These are phyloP conservation scores for Spathaspora boniae DNA, from an alignment of 805 yeast genomes.

Conservation along the genomic window DNA sequence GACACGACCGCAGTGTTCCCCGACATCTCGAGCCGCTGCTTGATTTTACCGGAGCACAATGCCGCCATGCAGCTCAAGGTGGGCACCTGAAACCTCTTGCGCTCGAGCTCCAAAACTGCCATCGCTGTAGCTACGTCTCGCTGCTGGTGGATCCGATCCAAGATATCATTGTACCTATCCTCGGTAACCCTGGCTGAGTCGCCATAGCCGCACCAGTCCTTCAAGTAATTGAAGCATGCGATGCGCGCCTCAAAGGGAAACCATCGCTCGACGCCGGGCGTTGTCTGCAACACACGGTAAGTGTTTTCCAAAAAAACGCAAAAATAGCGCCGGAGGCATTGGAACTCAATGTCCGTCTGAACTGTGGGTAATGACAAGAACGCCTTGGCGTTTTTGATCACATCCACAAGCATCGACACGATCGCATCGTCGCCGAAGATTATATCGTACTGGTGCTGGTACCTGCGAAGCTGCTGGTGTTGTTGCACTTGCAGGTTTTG, in stretches of 20 bases:
- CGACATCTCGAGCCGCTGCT: constrained; percentile 42
- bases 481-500: no score
- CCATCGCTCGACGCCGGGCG: constrained; percentile 45
- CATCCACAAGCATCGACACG: constrained; percentile 56
- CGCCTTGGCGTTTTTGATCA: constrained; percentile 58
- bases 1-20: constrained; percentile 54
- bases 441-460: constrained; percentile 19
- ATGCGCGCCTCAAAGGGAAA: constrained; percentile 85
- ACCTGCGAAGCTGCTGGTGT: no score
- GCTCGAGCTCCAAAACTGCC: constrained; percentile 79
- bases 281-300: constrained; percentile 51
- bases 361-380: constrained; percentile 54
- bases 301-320: constrained; percentile 77
- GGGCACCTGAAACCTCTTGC: constrained; percentile 62
- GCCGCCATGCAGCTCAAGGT: constrained; percentile 83
- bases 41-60: constrained; percentile 71
- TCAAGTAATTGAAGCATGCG: constrained; percentile 75
- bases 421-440: constrained; percentile 68
- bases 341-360: constrained; percentile 68
- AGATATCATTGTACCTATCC: constrained; percentile 62
- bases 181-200: constrained; percentile 55
- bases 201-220: constrained; percentile 96
- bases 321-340: constrained; percentile 75
- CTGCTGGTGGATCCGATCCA: constrained; percentile 34
- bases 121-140: constrained; percentile 49